Percentiles rank a stretch among this genome's conserved stretches.
Evolutionary conservation across 1,284 basidiomycete species (phyloP).

Genomic region (Singerocomus inundabilis): DNA sequence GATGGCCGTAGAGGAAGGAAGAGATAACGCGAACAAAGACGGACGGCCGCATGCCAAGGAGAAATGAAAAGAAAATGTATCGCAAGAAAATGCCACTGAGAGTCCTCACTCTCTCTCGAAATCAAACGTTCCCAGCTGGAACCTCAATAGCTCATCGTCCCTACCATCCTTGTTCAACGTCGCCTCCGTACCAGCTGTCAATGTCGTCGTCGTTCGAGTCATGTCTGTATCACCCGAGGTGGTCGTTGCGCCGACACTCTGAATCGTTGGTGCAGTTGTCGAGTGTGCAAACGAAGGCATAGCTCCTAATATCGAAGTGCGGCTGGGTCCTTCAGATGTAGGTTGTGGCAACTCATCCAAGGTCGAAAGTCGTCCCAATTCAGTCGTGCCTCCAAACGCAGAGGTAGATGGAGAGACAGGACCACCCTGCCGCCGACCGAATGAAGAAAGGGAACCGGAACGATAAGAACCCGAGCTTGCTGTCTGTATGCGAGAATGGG

Average conservation of each 20-base stretch:
- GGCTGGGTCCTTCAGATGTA: constrained; percentile 22
- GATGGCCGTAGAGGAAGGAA: neutral
- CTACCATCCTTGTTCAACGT: constrained; percentile 8
- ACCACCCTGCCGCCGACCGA: constrained; percentile 38
- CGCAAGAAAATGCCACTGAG: neutral
- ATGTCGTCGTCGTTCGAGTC: constrained; percentile 25
- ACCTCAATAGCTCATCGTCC: constrained; percentile 9
- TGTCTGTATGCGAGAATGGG: constrained; percentile 31
- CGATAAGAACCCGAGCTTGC: constrained; percentile 45
- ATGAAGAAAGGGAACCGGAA: constrained; percentile 51
- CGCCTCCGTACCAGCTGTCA: constrained; percentile 18
- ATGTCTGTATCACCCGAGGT: constrained; percentile 32
- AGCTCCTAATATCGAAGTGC: constrained; percentile 34
- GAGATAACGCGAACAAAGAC: constrained; percentile 13
- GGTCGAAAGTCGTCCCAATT: constrained; percentile 23
- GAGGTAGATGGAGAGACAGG: constrained; percentile 38
- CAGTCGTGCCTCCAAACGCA: constrained; percentile 36
- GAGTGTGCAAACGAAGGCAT: constrained; percentile 35
- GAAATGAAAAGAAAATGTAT: neutral
- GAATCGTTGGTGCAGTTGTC: constrained; percentile 29
- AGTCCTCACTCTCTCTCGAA: constrained; percentile 17
- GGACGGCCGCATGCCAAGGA: constrained; percentile 2
- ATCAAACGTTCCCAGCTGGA: constrained; percentile 24
- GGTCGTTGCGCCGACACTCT: constrained; percentile 33
- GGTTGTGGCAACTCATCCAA: constrained; percentile 20